Base-by-base conservation (phyloP, 257 asterid genomes). In the Jasminum sambac region DNA sequence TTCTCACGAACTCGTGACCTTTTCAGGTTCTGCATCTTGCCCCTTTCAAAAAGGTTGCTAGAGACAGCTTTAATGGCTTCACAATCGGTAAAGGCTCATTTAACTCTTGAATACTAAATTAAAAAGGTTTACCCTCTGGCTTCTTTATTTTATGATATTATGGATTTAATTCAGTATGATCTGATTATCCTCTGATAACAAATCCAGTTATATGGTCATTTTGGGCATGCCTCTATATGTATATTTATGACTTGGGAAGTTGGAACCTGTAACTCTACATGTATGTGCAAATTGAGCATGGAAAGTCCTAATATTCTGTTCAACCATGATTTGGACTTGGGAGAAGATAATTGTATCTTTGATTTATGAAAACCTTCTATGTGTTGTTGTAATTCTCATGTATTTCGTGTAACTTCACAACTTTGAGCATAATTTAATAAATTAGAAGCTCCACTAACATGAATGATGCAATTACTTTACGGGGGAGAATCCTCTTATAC, bases 21-120 rank as follows among this genome's bases (percentile, higher is more conserved):
- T 66, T 79, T 40, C 77, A 86, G 92, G 92, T 88, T 86, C 80
- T 88, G 89, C 83, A 71, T 88, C 60, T 70, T 86, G 69, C 92
- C 92, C 41, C 78, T 88, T 16, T 86, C 85, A 34, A 88, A 86
- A 76, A 80, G 74, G 34, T 59, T 86, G 66, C 17, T 86, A 38
- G 72, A 70, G 60, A 83, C 59, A 5, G 59, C 13, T 48, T n/a
- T 48, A 48, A 4, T 73, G 74, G 82, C 87, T 17, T 82, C 87
- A 4, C 83, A 88, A 76, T 74, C 84, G 91, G 91, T 88, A 88
- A 17, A 44, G 4, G 11, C 19, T 13, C 58, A 11, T 46, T 57
- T 73, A 19, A 62, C 39, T 68, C 12, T 62, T 50, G 37, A 67
- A 79, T 37, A 39, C 48, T 63, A 30, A 8, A 50, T 60, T 72